A percentile compares a stretch with the other conserved stretches of the same genome.
phyloP scores from a whole-genome alignment of 305 asterid species.

The Striga hermonthica region DNA sequence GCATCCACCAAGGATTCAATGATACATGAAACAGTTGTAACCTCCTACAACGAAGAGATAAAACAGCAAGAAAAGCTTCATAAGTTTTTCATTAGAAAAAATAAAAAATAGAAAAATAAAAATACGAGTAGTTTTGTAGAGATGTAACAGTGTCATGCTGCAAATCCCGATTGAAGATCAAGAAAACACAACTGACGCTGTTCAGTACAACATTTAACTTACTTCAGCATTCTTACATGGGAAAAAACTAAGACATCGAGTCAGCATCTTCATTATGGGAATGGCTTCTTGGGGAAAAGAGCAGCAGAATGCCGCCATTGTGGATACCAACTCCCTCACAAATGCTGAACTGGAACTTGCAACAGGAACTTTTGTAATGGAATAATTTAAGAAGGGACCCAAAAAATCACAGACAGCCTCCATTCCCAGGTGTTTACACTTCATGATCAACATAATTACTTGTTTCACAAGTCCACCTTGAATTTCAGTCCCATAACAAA shows the following conservation, averaged over 20 bases:
- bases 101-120: constrained; percentile 23
- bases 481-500: constrained; percentile 62
- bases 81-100: neutral
- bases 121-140: constrained; percentile 11
- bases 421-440: constrained; percentile 66
- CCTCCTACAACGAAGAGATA: constrained; percentile 50
- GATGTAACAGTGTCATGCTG: constrained; percentile 2
- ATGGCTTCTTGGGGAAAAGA: constrained; percentile 70
- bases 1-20: constrained; percentile 69
- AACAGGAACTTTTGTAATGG: constrained; percentile 47
- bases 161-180: constrained; percentile 26
- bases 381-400: constrained; percentile 73
- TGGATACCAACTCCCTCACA: constrained; percentile 53
- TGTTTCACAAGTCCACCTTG: constrained; percentile 76
- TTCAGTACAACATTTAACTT: constrained; percentile 37
- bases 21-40: constrained; percentile 40
- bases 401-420: constrained; percentile 68
- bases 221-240: constrained; percentile 69
- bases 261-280: constrained; percentile 63
- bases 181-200: constrained; percentile 20
- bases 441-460: constrained; percentile 58
- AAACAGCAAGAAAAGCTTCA: constrained; percentile 24
- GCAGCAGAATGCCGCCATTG: constrained; percentile 70
- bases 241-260: constrained; percentile 54
- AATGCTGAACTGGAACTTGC: constrained; percentile 45